Conservation (phyloP, 169 alveolate genomes). For the Plasmodium gonderi region DNA sequence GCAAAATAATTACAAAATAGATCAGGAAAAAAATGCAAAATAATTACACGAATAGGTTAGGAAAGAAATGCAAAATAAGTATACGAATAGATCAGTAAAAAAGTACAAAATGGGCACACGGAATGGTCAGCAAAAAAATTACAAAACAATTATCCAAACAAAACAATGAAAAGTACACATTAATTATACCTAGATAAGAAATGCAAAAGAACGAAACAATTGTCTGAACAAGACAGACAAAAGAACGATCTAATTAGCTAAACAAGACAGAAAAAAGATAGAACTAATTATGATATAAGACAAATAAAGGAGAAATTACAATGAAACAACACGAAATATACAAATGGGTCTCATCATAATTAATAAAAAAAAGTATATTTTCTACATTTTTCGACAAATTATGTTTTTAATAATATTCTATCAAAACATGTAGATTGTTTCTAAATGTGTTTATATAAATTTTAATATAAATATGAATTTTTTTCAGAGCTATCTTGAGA, state of each 20-base stretch:
- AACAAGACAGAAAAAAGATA: conserved; percentile 2
- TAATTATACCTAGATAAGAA: not conserved
- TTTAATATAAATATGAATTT: conserved; percentile 44
- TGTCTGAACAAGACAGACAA: not conserved
- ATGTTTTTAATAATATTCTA: conserved; percentile 32
- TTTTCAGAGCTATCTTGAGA: conserved; percentile 18
- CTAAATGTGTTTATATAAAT: conserved; percentile 64
- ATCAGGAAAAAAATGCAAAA: not conserved
- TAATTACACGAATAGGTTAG: not conserved
- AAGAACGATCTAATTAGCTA: conserved; percentile 3
- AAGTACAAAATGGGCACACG: not conserved
- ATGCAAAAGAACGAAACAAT: not conserved
- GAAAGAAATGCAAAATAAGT: too few relatives aligned
- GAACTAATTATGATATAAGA: not conserved
- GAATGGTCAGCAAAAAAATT: not conserved
- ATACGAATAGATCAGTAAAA: too few relatives aligned
- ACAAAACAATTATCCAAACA: not conserved
- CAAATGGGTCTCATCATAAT: conserved; percentile 10
- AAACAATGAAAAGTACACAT: not conserved
- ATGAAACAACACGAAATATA: conserved; percentile 16
- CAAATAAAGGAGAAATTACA: conserved; percentile 9
- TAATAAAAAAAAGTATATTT: conserved; percentile 14
- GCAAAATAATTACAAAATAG: not conserved
- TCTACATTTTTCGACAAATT: conserved; percentile 17
- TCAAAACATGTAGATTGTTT: conserved; percentile 48